Base-by-base conservation (phyloP, 2,329 filamentous ascomycete genomes). In the Xylariaceae sp. region DNA sequence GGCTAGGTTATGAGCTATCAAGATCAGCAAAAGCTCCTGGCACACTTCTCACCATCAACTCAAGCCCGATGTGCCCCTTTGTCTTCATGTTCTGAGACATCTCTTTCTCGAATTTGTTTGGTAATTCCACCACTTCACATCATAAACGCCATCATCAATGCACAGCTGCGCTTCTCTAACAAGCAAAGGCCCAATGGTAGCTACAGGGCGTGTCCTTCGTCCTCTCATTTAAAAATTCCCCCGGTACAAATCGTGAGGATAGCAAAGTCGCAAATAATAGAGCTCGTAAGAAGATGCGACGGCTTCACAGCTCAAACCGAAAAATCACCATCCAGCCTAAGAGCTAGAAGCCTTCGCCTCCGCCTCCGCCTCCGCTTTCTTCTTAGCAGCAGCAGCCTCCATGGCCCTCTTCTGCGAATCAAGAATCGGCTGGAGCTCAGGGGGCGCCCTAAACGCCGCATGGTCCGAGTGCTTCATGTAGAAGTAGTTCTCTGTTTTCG, bases 391-490 rank as follows among this genome's bases (percentile, higher is more conserved):
- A 3, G 68, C 70, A 49, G 68, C 70, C 60, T 73, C 78, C 51
- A 80, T 76, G n/a, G 77, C 74, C 34, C 74, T 75, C 69, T 79
- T 78, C 68, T 81, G 81, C 17, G 82, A 84, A 69, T 84, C 82
- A 4, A 84, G 70, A 42, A 84, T 80, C 51, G 78, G 79, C 72
- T 83, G 79, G 57, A 84, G 75, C 75, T 82, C 82, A 2, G 82
- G 80, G 13, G 84, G 82, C 1, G 80, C 82, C 70, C 88, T 86
- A 78, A 92, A 96, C 11, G 89, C 90, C 58, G 87, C 86, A 75
- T 97, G 92, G 73, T 96, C 91, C 49, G 86, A 84, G 77, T 97
- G 93, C 74, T 88, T 89, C 79, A 94, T 94, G 78, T 96, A 97
- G 74, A 86, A 87, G 77, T 89, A 92, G 72, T 84, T 85, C 61